Evolutionary conservation across 257 asterid species (phyloP), one percentile per base, ranked within the genome.

Genomic region (Fraxinus anomala): DNA sequence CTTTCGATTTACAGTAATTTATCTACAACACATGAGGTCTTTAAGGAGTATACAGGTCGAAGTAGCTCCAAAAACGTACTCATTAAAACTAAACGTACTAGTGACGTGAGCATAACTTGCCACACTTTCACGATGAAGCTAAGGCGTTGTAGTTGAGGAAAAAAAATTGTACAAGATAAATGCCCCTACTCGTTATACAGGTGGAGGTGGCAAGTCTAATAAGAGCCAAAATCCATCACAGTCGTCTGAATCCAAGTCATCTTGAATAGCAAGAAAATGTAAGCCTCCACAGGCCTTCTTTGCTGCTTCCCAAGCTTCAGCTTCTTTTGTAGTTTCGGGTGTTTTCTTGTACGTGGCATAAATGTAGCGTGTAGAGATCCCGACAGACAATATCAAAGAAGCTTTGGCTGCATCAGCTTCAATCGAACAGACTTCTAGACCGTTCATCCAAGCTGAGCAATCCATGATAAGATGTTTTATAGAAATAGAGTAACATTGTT

Each of bases 241-340:
- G 23, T 87, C 89, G 68, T 93, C 96, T 3, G 98, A 92, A 65
- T 93, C 95, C 71, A 93, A 84, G 85, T 90, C 95, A 12, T 87
- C 88, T 85, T 95, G 99, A 76, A 93, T 87, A 4, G 99, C 98
- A 28, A 95, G 96, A 80, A 95, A 95, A 81, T 95, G 99, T 75
- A 95, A 78, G 30, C 99, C 98, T 77, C 97, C 98, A 78, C 94
- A 85, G 24, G 89, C 93, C 73, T 87, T 85, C 82, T 93, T 91
- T 19, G 96, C 93, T 70, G 90, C 97, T 79, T 95, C 99, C 99
- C 99, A 95, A 74, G 99, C 98, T 83, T 91, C 99, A 3, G 97
- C 98, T 85, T 95, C 99, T 23, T 87, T 73, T 0, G 94, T 89
- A 8, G 96, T 86, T 68, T 68, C 86, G 3, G 94, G 84, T 61